phyloP scores from a whole-genome alignment of 495 filamentous ascomycete genomes.

The Penicillium tannophilum region DNA sequence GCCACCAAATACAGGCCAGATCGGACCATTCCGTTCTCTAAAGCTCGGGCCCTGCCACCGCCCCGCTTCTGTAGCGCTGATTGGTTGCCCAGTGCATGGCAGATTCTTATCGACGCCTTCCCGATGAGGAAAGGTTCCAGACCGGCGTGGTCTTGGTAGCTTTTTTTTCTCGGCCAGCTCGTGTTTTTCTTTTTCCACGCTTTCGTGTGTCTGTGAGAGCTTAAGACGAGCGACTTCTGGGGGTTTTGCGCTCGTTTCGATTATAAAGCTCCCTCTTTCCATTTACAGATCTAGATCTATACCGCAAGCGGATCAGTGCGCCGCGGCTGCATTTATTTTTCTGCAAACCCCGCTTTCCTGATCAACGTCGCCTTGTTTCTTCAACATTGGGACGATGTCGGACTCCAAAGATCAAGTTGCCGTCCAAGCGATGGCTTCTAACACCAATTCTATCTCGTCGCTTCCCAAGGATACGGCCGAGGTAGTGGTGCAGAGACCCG shows the following conservation, averaged over 20 bases:
- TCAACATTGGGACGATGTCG: constrained; percentile 21
- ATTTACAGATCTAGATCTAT: not conserved
- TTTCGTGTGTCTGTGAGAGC: constrained; percentile 2
- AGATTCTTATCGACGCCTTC: constrained; percentile 26
- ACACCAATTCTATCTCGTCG: constrained; percentile 15
- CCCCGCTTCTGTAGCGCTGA: not conserved
- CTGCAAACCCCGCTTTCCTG: constrained; percentile 13
- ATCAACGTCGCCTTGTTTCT: not conserved
- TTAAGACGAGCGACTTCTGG: constrained; percentile 56
- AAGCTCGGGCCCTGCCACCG: constrained; percentile 3
- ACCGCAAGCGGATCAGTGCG: constrained; percentile 5
- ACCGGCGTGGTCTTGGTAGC: constrained; percentile 6
- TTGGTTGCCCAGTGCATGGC: constrained; percentile 10
- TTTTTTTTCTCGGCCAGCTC: constrained; percentile 7
- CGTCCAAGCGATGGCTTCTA: constrained; percentile 27
- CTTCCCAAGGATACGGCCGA: constrained; percentile 29
- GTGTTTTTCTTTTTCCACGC: constrained; percentile 14
- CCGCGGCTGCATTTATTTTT: not conserved
- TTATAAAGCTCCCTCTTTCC: constrained; percentile 45
- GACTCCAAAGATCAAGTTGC: constrained; percentile 32
- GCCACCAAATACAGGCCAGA: not conserved
- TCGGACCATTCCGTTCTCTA: not conserved
- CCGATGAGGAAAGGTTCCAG: constrained; percentile 33
- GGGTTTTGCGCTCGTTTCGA: constrained; percentile 59
- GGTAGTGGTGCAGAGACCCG: constrained; percentile 20